Base-by-base conservation (phyloP, 352 stramenopile species). In the Phytophthora lateralis region DNA sequence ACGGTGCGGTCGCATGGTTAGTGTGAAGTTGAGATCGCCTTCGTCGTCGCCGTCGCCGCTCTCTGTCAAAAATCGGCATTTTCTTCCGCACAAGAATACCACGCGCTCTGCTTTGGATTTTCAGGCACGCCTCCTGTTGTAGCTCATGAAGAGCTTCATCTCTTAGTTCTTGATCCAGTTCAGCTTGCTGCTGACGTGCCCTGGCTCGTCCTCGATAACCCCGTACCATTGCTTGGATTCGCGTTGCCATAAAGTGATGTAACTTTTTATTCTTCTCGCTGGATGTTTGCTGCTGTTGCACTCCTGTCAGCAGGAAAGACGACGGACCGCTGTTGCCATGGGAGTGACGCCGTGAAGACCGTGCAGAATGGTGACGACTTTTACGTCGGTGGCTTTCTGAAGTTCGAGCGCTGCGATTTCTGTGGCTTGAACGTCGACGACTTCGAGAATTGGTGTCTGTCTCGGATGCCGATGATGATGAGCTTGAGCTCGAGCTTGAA, bases 91-190 rank as follows among this genome's bases (percentile, higher is more conserved):
- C 58, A 2, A 85, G 44, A 8, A 78, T 68, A 12, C 75, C 76
- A 38, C 78, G 69, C 11, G 73, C 47, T 49, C 62, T 62, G 1
- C 69, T 67, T 41, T 89, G 79, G 43, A 89, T 89, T 9, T 68
- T 66, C 21, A 71, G 32, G 27, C 64, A 54, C 5, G 67, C 67
- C 39, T 76, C 71, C 2, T 76, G 10, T 20, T 75, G 58, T 4
- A 80, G 20, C 34, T 89, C 79, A 11, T 50, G 30, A 9, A 83
- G 46, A 26, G 79, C 79, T 47, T 86, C 76, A 4, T 69, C 60
- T 26, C 48, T 66, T 17, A 89, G 54, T 43, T 89, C 70, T 47
- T 61, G 42, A 4, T 85, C 67, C 3, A 79, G 27, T 14, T 80
- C 60, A 7, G 45, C 6, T 42, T 60, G 54, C 24, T 60, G 29